Conservation (phyloP, 805 yeast species). For the Cyberlindnera bimundalis region DNA sequence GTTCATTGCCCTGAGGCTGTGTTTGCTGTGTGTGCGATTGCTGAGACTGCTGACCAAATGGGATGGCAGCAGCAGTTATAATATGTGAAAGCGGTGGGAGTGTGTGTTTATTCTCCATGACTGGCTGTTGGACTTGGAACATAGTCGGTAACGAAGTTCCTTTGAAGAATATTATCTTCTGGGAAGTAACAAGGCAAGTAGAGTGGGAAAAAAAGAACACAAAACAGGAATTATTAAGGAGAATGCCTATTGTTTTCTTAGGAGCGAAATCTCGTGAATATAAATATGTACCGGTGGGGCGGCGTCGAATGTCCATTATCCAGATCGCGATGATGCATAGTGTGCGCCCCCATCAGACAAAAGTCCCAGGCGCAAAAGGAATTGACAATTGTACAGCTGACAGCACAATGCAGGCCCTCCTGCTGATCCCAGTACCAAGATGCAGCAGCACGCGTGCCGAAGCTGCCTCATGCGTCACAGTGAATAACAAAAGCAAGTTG, state of each 20-base stretch:
- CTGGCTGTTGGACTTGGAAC: slow-evolving; percentile 17
- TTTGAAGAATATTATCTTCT: too few species aligned
- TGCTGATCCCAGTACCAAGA: slow-evolving; percentile 1
- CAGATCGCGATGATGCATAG: slow-evolving; percentile 17
- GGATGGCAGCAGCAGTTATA: slow-evolving; percentile 19
- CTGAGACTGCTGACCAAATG: slow-evolving; percentile 12
- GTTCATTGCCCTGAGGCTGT: not conserved
- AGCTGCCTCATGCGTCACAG: slow-evolving; percentile 1
- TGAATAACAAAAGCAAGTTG: not conserved
- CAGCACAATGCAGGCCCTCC: slow-evolving; percentile 12
- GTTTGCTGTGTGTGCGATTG: slow-evolving; percentile 1
- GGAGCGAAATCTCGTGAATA: slow-evolving; percentile 7
- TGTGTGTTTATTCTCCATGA: slow-evolving; percentile 15
- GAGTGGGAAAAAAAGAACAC: too few species aligned
- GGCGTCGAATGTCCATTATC: slow-evolving; percentile 14
- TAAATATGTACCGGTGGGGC: slow-evolving; percentile 9
- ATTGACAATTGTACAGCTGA: slow-evolving; percentile 14
- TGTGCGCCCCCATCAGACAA: slow-evolving; percentile 7
- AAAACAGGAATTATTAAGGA: too few species aligned
- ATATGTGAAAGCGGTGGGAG: slow-evolving; percentile 26
- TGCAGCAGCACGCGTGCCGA: not conserved
- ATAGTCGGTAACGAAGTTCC: slow-evolving; percentile 8
- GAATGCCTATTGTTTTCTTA: too few species aligned
- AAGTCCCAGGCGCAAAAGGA: slow-evolving; percentile 1
- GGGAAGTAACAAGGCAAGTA: too few species aligned